Percentiles rank a stretch among this genome's conserved stretches.
These are phyloP conservation scores for Polygonum maritimum DNA, from an alignment of 148 eudicot genomes.

Conservation along the genomic window DNA sequence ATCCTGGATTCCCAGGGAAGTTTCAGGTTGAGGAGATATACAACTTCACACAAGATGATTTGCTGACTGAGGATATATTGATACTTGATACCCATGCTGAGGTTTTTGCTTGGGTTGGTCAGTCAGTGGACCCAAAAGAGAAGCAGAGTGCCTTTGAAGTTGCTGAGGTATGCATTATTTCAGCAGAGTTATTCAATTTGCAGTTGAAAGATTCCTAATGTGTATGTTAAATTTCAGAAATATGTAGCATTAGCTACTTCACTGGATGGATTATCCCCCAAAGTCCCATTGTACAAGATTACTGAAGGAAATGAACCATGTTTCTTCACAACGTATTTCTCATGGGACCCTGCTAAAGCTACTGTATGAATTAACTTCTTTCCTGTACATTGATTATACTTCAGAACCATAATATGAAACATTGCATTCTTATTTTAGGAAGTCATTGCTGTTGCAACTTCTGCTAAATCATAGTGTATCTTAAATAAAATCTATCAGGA, in stretches of 20 bases:
- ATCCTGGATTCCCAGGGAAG: slow-evolving; percentile 53
- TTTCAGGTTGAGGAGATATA: slow-evolving; percentile 91
- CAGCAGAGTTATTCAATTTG: background rate
- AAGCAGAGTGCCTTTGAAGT: slow-evolving; percentile 82
- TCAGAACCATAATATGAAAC: background rate
- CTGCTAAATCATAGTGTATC: background rate
- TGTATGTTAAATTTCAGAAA: slow-evolving; percentile 43
- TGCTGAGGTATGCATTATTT: slow-evolving; percentile 50
- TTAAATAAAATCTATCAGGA: background rate
- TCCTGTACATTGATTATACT: background rate
- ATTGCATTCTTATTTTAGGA: background rate
- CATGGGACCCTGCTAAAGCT: slow-evolving; percentile 95
- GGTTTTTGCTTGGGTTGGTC: slow-evolving; percentile 96
- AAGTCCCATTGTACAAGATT: slow-evolving; percentile 71
- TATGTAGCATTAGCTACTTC: slow-evolving; percentile 69
- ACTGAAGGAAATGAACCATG: slow-evolving; percentile 96
- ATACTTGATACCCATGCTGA: slow-evolving; percentile 93
- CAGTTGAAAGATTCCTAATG: background rate
- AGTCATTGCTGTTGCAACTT: background rate
- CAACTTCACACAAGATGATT: slow-evolving; percentile 94
- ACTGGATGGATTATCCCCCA: slow-evolving; percentile 68
- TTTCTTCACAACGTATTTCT: slow-evolving; percentile 87
- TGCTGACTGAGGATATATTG: slow-evolving; percentile 90
- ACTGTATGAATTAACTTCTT: slow-evolving; percentile 37
- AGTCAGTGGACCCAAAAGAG: slow-evolving; percentile 76